phyloP scores from a whole-genome alignment of 2,329 filamentous ascomycete species.

The Fusarium veterinarium region DNA sequence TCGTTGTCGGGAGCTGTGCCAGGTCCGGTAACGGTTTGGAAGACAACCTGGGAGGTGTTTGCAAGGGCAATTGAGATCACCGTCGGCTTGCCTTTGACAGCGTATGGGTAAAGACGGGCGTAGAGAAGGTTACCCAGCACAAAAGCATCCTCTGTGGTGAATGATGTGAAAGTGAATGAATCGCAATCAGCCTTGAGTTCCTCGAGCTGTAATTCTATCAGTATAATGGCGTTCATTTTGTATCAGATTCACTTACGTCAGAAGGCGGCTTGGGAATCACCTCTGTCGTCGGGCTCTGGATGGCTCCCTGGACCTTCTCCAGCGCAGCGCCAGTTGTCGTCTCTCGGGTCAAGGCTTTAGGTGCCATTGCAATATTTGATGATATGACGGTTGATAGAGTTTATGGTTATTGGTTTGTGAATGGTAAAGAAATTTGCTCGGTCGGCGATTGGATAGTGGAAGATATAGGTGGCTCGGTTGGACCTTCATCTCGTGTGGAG shows the following conservation, averaged over 20 bases:
- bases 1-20: conserved; percentile 79
- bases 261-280: conserved; percentile 35
- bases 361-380: conserved; percentile 17
- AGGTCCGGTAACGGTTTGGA: conserved; percentile 74
- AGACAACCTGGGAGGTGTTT: conserved; percentile 70
- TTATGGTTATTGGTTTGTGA: background rate
- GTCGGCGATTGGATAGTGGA: background rate
- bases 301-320: conserved; percentile 38
- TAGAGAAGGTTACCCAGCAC: conserved; percentile 73
- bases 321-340: conserved; percentile 21
- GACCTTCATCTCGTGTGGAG: conserved; percentile 28
- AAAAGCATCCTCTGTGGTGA: conserved; percentile 74
- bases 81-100: conserved; percentile 54
- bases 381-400: background rate
- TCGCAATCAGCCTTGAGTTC: conserved; percentile 52
- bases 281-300: conserved; percentile 20
- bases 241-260: conserved; percentile 22
- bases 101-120: conserved; percentile 67
- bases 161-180: conserved; percentile 61
- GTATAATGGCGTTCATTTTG: background rate
- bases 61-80: conserved; percentile 74
- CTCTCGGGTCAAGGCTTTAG: conserved; percentile 31
- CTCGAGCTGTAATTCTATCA: conserved; percentile 40
- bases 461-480: conserved; percentile 18
- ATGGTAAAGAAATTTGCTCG: background rate